These are phyloP conservation scores for Fusarium chuoi DNA, from an alignment of 2,329 filamentous ascomycete genomes.

Conservation along the genomic window DNA sequence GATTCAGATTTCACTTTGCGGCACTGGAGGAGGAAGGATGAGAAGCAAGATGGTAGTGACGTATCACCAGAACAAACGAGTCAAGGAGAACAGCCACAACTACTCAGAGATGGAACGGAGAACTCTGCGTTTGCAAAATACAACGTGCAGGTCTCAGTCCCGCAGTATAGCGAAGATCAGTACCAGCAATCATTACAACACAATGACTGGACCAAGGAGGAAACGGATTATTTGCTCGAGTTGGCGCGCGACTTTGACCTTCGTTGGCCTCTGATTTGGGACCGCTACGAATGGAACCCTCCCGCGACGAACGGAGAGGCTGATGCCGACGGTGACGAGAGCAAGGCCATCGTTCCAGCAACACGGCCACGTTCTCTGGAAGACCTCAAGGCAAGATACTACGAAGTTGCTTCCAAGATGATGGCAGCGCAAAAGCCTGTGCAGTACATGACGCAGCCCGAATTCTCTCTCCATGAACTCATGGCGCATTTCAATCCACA, in stretches of 20 bases:
- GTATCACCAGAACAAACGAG: conserved; percentile 45
- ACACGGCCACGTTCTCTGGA: conserved; percentile 77
- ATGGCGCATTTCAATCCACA: conserved; percentile 88
- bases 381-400: conserved; percentile 91
- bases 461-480: conserved; percentile 84
- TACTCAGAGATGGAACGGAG: conserved; percentile 53
- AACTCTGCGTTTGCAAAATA: conserved; percentile 83
- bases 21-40: conserved; percentile 81
- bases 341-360: conserved; percentile 65
- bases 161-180: conserved; percentile 86
- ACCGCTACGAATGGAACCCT: conserved; percentile 83
- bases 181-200: conserved; percentile 80
- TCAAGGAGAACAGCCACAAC: conserved; percentile 31
- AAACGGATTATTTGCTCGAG: conserved; percentile 90
- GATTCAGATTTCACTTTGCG: conserved; percentile 75
- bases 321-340: conserved; percentile 57
- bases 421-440: conserved; percentile 83
- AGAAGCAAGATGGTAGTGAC: conserved; percentile 50
- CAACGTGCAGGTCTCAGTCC: conserved; percentile 82
- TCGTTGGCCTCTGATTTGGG: conserved; percentile 90
- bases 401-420: conserved; percentile 84
- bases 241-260: conserved; percentile 82
- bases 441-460: conserved; percentile 86
- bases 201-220: conserved; percentile 87
- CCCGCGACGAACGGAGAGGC: conserved; percentile 57